Evolutionary conservation across 805 yeast genomes (phyloP), one percentile per base, ranked within the genome.

Genomic region (Torulaspora quercuum): DNA sequence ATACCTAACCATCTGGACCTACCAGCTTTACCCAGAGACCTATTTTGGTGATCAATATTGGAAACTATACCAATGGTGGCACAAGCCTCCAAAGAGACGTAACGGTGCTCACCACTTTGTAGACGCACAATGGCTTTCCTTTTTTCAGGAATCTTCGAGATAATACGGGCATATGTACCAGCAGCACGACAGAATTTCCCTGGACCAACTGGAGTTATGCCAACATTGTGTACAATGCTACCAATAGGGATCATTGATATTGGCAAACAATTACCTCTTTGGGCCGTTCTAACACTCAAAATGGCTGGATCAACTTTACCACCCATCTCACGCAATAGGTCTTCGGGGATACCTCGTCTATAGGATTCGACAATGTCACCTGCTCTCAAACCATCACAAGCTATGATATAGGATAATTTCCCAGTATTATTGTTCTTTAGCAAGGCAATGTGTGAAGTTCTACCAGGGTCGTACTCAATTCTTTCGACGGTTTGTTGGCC

Each of bases 21-120:
- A 55, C 98, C 98, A 15, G 98, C 98, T 64, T 92, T 92, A 73
- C 98, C 98, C 68, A 87, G 76, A 41, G 84, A 75, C 46, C 78
- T 75, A 50, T 86, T 85, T 66, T 84, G 92, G 65, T 90, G 96
- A 50, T 88, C 97, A 35, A 86, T 76, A 62, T 92, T 92, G 10
- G 96, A 87, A 8, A 88, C 95, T 33, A 85, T 76, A 21, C 98
- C 98, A 45, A 92, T 70, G 1, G 97, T 88, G 14, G 97, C 97
- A 63, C 90, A 85, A 16, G 95, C 86, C 36, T 85, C 82, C 39
- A 87, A 58, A 35, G 84, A 74, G 16, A 92, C 84, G 52, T 84
- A 88, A 55, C 98, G 81, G 54, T 88, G 94, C 66, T 92, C 98
- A 41, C 98, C 97, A 41, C 88, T 76, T 64, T 83, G 84, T 57